Percentiles rank a stretch among this genome's conserved stretches.
Conservation (phyloP, 352 stramenopile species). For the Pythium phragmitis region DNA sequence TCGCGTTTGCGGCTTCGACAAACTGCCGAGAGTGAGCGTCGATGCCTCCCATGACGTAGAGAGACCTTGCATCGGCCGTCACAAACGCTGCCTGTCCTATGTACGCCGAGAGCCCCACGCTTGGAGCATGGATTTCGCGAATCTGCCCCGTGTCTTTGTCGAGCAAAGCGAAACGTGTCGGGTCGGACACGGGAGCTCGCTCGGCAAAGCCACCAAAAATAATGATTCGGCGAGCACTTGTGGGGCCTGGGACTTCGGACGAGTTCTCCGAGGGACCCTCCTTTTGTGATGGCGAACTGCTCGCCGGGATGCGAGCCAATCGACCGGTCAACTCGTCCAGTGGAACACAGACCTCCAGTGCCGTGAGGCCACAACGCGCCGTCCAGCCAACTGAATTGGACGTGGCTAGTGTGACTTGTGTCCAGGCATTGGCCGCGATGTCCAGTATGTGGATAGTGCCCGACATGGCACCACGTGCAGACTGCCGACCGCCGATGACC, state of each 20-base stretch:
- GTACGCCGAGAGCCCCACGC: slow-evolving; percentile 38
- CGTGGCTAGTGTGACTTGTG: slow-evolving; percentile 9
- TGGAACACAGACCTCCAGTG: slow-evolving; percentile 21
- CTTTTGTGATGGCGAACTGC: background rate
- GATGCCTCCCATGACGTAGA: slow-evolving; percentile 64
- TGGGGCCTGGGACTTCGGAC: background rate
- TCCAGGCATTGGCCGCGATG: slow-evolving; percentile 47
- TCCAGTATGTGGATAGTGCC: slow-evolving; percentile 49
- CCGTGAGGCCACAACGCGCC: slow-evolving; percentile 13
- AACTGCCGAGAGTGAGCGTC: slow-evolving; percentile 28
- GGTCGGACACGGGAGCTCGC: slow-evolving; percentile 5
- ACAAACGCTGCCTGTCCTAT: slow-evolving; percentile 44
- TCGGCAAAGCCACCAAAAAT: slow-evolving; percentile 61
- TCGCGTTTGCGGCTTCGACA: slow-evolving; percentile 38
- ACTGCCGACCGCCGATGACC: slow-evolving; percentile 46
- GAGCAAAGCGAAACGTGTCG: slow-evolving; percentile 29
- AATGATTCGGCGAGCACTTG: slow-evolving; percentile 31
- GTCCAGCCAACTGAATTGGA: slow-evolving; percentile 16
- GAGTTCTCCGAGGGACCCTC: background rate
- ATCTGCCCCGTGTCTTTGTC: slow-evolving; percentile 32
- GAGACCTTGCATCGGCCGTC: slow-evolving; percentile 37
- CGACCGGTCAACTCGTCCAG: slow-evolving; percentile 17
- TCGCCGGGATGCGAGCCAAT: slow-evolving; percentile 18
- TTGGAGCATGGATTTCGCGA: slow-evolving; percentile 35
- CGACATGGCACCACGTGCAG: slow-evolving; percentile 28